These are phyloP conservation scores for Penicillium paneum DNA, from an alignment of 2,329 filamentous ascomycete species.

Conservation along the genomic window DNA sequence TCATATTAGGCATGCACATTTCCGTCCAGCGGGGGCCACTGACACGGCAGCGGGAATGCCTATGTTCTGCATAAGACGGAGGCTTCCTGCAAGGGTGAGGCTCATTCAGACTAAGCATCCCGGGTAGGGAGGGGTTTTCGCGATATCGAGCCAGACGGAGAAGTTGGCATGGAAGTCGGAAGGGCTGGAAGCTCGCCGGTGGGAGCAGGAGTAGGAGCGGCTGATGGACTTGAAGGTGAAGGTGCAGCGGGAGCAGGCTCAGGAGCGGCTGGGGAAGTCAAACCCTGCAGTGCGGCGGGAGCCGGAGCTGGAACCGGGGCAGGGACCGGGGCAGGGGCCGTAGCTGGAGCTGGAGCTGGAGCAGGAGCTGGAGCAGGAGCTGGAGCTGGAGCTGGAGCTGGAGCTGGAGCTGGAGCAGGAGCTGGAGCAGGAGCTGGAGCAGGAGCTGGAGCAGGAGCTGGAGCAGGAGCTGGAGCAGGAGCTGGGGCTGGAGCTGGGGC, in stretches of 20 bases:
- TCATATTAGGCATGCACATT: constrained; percentile 16
- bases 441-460: constrained; percentile 7
- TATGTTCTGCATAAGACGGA: constrained; percentile 5
- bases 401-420: constrained; percentile 29
- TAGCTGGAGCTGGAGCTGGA: too few species aligned
- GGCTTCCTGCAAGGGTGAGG: constrained; percentile 2
- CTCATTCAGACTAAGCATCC: constrained; percentile 19
- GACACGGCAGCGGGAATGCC: constrained; percentile 6
- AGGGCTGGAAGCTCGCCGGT: constrained; percentile 44
- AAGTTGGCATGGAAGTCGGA: constrained; percentile 36
- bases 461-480: too few species aligned
- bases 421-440: constrained; percentile 14
- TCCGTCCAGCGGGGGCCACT: constrained; percentile 18
- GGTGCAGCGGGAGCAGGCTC: constrained; percentile 14
- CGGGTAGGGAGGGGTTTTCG: constrained; percentile 59
- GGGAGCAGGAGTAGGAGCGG: constrained; percentile 28
- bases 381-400: too few species aligned
- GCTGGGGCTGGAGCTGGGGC: constrained; percentile 17
- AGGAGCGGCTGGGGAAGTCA: not conserved
- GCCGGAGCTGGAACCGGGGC: constrained; percentile 23
- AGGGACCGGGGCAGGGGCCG: constrained; percentile 19
- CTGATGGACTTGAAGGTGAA: constrained; percentile 29
- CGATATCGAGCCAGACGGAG: constrained; percentile 41
- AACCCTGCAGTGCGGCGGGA: constrained; percentile 13
- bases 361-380: too few species aligned